Evolutionary conservation across 116 monocot species (phyloP).

Genomic region (Papilionanthe hybrid): DNA sequence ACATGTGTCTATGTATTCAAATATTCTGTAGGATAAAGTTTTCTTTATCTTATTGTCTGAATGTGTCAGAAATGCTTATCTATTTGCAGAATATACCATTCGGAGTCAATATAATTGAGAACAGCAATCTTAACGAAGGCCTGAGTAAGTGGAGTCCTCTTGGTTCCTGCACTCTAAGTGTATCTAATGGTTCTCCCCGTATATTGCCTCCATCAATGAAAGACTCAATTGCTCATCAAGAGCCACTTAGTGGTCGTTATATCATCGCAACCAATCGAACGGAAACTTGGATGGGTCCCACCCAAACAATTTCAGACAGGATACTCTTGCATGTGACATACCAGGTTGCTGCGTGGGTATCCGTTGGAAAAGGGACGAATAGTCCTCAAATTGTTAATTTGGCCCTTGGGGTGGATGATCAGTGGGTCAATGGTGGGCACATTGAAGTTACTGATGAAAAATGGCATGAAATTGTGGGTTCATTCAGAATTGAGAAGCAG

Average conservation of each 20-base stretch:
- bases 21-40: no score
- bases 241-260: conserved; percentile 34
- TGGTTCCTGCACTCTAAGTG: conserved; percentile 58
- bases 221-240: conserved; percentile 26
- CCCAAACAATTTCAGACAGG: conserved; percentile 59
- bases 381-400: conserved; percentile 60
- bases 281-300: conserved; percentile 85
- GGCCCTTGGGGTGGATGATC: conserved; percentile 53
- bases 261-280: conserved; percentile 40
- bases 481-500: conserved; percentile 68
- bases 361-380: conserved; percentile 37
- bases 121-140: conserved; percentile 42
- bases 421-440: conserved; percentile 74
- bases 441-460: conserved; percentile 37
- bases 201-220: conserved; percentile 37
- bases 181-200: conserved; percentile 42
- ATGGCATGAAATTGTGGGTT: conserved; percentile 73
- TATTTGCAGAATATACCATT: conserved; percentile 31
- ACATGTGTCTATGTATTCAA: no score
- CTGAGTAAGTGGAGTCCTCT: conserved; percentile 64
- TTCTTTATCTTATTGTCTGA: neutral
- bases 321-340: conserved; percentile 62
- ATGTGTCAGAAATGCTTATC: neutral
- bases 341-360: conserved; percentile 78
- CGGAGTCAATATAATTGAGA: conserved; percentile 63